These are phyloP conservation scores for Xylariaceae sp. DNA, from an alignment of 2,329 filamentous ascomycete genomes.

Conservation along the genomic window DNA sequence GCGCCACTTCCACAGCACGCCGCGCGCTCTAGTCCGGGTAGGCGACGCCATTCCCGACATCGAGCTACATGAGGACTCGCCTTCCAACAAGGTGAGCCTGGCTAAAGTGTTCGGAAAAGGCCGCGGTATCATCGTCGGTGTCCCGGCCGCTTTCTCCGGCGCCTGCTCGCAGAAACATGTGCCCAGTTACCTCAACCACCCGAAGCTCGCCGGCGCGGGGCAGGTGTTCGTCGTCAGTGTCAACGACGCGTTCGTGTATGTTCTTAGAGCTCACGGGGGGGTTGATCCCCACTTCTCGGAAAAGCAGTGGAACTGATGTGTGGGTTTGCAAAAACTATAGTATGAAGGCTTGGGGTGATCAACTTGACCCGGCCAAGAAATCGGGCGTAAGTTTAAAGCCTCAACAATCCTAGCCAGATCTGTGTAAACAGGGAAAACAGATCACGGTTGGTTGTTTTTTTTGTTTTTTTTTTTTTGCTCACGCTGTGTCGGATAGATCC, in stretches of 20 bases:
- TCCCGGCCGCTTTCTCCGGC: conserved; percentile 69
- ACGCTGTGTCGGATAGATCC: conserved; percentile 51
- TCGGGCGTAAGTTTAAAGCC: conserved; percentile 61
- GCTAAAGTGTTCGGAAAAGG: conserved; percentile 63
- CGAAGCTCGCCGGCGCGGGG: conserved; percentile 71
- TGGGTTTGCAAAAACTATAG: conserved; percentile 37
- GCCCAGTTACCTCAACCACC: conserved; percentile 78
- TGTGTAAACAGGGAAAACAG: too few relatives aligned
- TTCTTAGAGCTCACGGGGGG: neutral
- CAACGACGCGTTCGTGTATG: conserved; percentile 92
- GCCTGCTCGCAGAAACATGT: conserved; percentile 62
- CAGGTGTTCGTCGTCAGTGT: conserved; percentile 86
- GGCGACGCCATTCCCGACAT: conserved; percentile 77
- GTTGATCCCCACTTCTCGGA: neutral
- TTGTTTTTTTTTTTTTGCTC: too few relatives aligned
- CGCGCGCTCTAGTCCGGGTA: conserved; percentile 60
- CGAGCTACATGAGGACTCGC: conserved; percentile 76
- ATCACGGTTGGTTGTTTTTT: too few relatives aligned
- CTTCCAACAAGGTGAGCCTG: conserved; percentile 86
- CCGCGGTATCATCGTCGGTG: conserved; percentile 78
- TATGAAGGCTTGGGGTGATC: conserved; percentile 82
- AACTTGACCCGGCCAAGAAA: conserved; percentile 67
- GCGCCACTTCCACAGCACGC: conserved; percentile 57
- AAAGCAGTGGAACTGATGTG: neutral
- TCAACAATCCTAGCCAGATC: neutral